Evolutionary conservation across 2,329 filamentous ascomycete genomes (phyloP), one percentile per base, ranked within the genome.

Genomic region (Westerdykella ornata): DNA sequence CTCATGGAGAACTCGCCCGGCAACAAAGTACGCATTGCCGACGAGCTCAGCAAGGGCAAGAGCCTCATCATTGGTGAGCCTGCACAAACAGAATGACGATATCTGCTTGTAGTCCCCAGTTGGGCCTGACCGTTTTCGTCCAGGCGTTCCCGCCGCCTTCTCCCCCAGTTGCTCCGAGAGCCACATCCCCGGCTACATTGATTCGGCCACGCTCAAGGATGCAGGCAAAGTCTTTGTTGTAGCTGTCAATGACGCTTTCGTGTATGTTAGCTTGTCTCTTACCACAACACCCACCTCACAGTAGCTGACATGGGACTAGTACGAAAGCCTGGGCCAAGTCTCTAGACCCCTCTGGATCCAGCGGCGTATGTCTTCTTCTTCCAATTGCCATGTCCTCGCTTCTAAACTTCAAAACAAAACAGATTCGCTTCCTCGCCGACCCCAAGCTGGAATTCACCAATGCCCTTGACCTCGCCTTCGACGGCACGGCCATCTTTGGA

Each of bases 241-340:
- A 42, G 82, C 85, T 29, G 89, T 96, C 62, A 97, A 97, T 64
- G 90, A 97, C 65, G 80, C 88, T 15, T 96, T 96, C 65, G 89
- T 95, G 85, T 94, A 74, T 69, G 85, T 70, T 18, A 33, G 9
- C 39, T 14, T 13, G 14, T 12, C 16, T 35, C 22, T 28, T 33
- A n/a, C 14, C 17, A 20, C 17, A n/a, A 14, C 29, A 26, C 28
- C 9, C 28, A 26, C 18, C 11, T 17, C 32, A 16, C 15, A 8
- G 5, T 20, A 32, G 28, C 38, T 41, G 19, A 44, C 16, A 16
- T 20, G 11, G 18, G 13, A 17, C 16, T 47, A 92, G 87, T 35
- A 95, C 89, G 78, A 94, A 94, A 68, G 89, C 88, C 4, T 96
- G 89, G 88, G 81, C 72, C 35, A 78, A 84, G 48, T 73, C 78